Evolutionary conservation across 805 yeast genomes (phyloP), one percentile per base, ranked within the genome.

Genomic region (Pichia kluyveri): DNA sequence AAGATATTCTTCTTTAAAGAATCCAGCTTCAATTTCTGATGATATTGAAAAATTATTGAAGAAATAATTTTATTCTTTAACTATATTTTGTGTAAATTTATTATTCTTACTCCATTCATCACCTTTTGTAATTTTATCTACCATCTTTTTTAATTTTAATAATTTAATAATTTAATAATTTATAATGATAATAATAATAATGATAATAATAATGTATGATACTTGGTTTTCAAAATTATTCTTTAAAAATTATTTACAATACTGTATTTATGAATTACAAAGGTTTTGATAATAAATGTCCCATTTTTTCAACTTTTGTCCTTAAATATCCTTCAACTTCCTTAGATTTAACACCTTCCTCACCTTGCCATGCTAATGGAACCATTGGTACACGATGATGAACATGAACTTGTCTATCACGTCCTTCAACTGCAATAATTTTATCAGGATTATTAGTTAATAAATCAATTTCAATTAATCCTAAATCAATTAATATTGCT

Each of bases 401-500:
- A 41, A 95, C 98, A 52, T 73, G 75, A 31, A 93, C 80, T 45
- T 77, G 70, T 39, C 83, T 74, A 58, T 87, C 75, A 59, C 79
- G 80, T 39, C 97, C 96, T 67, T 90, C 97, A 5, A 93, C 96
- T 1, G 97, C 97, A 23, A 82, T 78, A 40, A 93, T 87, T 67
- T 93, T 93, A 62, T 93, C 98, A 2, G 99, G 99, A 61, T 93
- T 93, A 61, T 93, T 93, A 1, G 99, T 93, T 60, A 93, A 70
- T 39, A 93, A 71, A 56, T 84, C 79, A 52, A 93, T 82, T 46
- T 83, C 75, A 23, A 66, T 63, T 51, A 87, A 75, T 11, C 89
- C 93, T 54, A 93, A 71, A 65, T 93, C 99, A 42, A 83, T 61
- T 46, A 93, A 70, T 38, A 93, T 93, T 3, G 98, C 93, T 10